These are phyloP conservation scores for Zygnema circumcarinatum DNA, from an alignment of 139 green algal species.

Conservation along the genomic window DNA sequence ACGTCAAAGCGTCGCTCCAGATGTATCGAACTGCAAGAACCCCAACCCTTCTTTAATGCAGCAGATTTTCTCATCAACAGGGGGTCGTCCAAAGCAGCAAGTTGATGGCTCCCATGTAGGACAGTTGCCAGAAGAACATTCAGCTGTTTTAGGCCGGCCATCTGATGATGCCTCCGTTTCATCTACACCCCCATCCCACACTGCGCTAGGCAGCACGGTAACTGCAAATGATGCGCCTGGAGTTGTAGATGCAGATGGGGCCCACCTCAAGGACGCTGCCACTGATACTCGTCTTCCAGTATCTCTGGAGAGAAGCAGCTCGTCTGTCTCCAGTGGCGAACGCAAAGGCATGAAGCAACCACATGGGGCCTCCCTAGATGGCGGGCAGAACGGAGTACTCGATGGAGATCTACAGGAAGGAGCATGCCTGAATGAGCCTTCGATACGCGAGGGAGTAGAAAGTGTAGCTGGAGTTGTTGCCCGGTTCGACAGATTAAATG, in stretches of 20 bases:
- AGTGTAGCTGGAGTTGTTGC: conserved; percentile 35
- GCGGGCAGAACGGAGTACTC: background rate
- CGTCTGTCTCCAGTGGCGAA: too few species aligned
- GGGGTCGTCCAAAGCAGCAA: too few species aligned
- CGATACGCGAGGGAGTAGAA: background rate
- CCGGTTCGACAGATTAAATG: conserved; percentile 15
- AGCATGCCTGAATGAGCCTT: background rate
- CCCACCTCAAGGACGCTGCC: too few species aligned
- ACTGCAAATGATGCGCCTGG: background rate
- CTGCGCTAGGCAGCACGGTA: background rate
- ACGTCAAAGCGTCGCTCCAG: too few species aligned
- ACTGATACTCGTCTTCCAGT: too few species aligned
- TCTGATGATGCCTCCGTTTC: background rate
- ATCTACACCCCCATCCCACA: background rate
- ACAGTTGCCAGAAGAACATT: background rate
- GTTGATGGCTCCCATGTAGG: too few species aligned
- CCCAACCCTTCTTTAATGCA: too few species aligned
- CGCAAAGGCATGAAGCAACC: too few species aligned
- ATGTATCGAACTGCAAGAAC: too few species aligned
- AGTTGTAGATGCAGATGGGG: background rate
- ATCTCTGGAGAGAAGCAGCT: too few species aligned
- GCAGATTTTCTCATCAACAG: too few species aligned
- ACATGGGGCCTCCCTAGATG: too few species aligned
- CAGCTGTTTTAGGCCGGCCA: background rate
- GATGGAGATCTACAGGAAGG: background rate